Base-by-base conservation (phyloP, 768 basidiomycete species). In the Cubamyces lactineus region DNA sequence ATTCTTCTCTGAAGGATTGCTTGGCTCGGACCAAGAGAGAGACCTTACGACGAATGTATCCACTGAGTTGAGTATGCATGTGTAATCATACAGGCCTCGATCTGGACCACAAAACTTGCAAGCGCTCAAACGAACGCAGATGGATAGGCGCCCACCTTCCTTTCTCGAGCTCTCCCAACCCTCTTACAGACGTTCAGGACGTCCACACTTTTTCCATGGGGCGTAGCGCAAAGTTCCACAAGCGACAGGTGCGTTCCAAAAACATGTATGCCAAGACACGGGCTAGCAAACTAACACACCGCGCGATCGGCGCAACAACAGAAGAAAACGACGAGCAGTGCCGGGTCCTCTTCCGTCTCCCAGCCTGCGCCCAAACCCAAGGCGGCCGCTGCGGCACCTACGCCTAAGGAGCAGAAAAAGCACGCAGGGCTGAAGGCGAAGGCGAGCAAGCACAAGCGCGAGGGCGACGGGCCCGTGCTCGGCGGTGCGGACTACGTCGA, bases 401-500 rank as follows among this genome's bases (percentile, higher is more conserved):
- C 54, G 38, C 68, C 53, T 51, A 65, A 39, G 51, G 67, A 61
- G 68, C 77, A 39, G 28, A 83, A 81, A 69, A 86, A 85, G 72
- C 79, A 79, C 52, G 79, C 81, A 1, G 77, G 70, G 5, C 66
- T 84, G 53, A 86, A 84, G 67, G 76, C 73, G 30, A 83, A 82
- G 64, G 68, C 74, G 15, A 76, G 69, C 34, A 66, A 65, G 42
- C 66, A 61, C 51, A 68, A 61, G 45, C 65, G 58, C 23, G 58
- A 55, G 24, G 67, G 57, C 49, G 79, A 73, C 15, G 79, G 74
- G 0, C 80, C 71, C 54, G 80, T 92, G 2, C 77, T 92, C 40
- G 89, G 88, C 19, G 89, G 83, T 19, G 90, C 87, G 30, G 91
- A 93, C 72, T 93, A 92, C 69, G 85, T 93, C 48, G 78, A 82